These are phyloP conservation scores for Plectosphaerella plurivora DNA, from an alignment of 2,329 filamentous ascomycete species.

Conservation along the genomic window DNA sequence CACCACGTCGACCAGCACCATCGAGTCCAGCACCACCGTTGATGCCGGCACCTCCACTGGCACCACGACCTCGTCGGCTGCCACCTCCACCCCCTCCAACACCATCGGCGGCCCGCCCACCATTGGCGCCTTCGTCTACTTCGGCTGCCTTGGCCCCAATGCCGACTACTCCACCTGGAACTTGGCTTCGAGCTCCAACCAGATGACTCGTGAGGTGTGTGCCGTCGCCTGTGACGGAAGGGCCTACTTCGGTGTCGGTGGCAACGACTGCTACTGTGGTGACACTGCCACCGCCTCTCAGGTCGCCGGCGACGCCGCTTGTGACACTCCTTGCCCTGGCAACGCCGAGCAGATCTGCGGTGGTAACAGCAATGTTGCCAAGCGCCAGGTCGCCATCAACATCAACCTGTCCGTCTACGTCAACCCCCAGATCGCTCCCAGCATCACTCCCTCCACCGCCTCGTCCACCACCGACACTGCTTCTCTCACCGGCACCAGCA, in stretches of 20 bases:
- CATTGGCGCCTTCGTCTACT: too few species aligned
- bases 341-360: constrained; percentile 35
- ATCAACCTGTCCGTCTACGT: constrained; percentile 1
- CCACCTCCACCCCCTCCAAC: too few species aligned
- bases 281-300: constrained; percentile 27
- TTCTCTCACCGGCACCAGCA: background rate
- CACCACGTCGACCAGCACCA: background rate
- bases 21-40: background rate
- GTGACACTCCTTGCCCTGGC: constrained; percentile 36
- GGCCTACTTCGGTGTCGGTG: constrained; percentile 4
- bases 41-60: background rate
- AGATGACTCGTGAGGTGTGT: background rate
- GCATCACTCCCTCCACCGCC: background rate
- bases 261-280: constrained; percentile 39
- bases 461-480: background rate
- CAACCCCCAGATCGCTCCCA: background rate
- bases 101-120: too few species aligned
- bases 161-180: constrained; percentile 23
- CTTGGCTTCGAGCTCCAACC: background rate
- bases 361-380: constrained; percentile 17
- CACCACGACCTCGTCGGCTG: too few species aligned
- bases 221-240: constrained; percentile 1
- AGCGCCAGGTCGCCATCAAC: constrained; percentile 1
- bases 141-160: too few species aligned
- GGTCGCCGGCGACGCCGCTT: constrained; percentile 26